A percentile compares a stretch with the other conserved stretches of the same genome.
These are phyloP conservation scores for Lanmaoa rubissima DNA, from an alignment of 768 basidiomycete genomes.

Conservation along the genomic window DNA sequence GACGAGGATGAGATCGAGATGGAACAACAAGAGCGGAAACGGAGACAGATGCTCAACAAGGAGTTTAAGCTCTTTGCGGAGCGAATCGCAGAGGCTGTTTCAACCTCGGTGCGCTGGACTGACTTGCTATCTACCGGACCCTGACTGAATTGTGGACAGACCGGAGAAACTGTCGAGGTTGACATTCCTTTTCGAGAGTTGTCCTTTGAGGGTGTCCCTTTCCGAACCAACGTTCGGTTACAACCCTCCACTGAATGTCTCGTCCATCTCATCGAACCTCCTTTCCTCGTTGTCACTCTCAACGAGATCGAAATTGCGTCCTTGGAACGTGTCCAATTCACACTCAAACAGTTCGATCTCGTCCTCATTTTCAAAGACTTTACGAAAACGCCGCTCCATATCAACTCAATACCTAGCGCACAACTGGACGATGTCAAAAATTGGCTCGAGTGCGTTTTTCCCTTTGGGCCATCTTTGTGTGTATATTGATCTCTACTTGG, in stretches of 20 bases:
- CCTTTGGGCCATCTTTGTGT: not conserved
- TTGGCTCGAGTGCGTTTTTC: slow-evolving; percentile 85
- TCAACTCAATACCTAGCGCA: slow-evolving; percentile 90
- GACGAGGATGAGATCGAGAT: slow-evolving; percentile 99
- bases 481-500: slow-evolving; percentile 4
- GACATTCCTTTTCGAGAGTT: slow-evolving; percentile 98
- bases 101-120: slow-evolving; percentile 57
- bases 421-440: slow-evolving; percentile 98
- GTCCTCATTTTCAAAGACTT: slow-evolving; percentile 98
- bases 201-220: slow-evolving; percentile 95
- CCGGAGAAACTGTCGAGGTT: slow-evolving; percentile 84
- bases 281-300: slow-evolving; percentile 94
- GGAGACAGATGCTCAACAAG: slow-evolving; percentile 85
- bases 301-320: slow-evolving; percentile 96
- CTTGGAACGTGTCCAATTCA: slow-evolving; percentile 94
- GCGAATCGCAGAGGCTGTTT: slow-evolving; percentile 83
- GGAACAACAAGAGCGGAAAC: slow-evolving; percentile 94
- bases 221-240: slow-evolving; percentile 89
- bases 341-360: slow-evolving; percentile 94
- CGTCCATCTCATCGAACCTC: slow-evolving; percentile 91
- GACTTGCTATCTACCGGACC: not conserved
- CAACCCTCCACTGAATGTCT: slow-evolving; percentile 97
- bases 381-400: slow-evolving; percentile 86
- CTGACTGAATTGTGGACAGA: slow-evolving; percentile 36
- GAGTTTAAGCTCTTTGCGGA: slow-evolving; percentile 94